Evolutionary conservation across 257 asterid genomes (phyloP).

Genomic region (Hygrophila difformis): DNA sequence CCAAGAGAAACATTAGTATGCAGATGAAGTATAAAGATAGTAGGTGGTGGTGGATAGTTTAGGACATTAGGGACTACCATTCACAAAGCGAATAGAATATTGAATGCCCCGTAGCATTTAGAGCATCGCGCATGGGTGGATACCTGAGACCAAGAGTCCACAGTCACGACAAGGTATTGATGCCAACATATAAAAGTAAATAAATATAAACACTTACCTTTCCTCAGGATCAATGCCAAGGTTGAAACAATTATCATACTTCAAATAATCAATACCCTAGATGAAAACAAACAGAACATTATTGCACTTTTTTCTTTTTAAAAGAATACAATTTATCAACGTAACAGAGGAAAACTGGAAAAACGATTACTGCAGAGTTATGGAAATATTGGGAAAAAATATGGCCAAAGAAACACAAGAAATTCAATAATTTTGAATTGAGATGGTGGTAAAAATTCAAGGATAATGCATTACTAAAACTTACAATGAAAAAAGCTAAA

Average conservation of each 20-base stretch:
- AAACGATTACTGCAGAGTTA: too few species aligned
- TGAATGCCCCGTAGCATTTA: slow-evolving; percentile 70
- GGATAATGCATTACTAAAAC: too few species aligned
- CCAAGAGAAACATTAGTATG: neutral
- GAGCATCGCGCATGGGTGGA: slow-evolving; percentile 98
- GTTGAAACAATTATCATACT: slow-evolving; percentile 96
- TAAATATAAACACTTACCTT: slow-evolving; percentile 35
- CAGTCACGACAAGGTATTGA: slow-evolving; percentile 15
- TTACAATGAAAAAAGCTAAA: too few species aligned
- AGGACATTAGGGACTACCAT: slow-evolving; percentile 69
- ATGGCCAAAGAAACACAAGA: too few species aligned
- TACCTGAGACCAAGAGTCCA: slow-evolving; percentile 38
- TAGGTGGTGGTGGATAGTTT: neutral
- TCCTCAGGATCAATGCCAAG: slow-evolving; percentile 70
- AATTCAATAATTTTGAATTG: neutral
- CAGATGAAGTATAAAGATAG: neutral
- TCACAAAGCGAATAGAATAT: slow-evolving; percentile 92
- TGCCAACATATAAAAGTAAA: neutral
- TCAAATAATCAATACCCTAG: slow-evolving; percentile 85
- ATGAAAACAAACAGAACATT: neutral
- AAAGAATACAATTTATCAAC: neutral
- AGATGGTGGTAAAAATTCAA: too few species aligned
- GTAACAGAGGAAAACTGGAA: too few species aligned
- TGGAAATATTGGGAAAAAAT: too few species aligned
- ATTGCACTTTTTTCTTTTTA: neutral